phyloP scores from a whole-genome alignment of 1,284 basidiomycete species.

The Heterobasidion occidentale region DNA sequence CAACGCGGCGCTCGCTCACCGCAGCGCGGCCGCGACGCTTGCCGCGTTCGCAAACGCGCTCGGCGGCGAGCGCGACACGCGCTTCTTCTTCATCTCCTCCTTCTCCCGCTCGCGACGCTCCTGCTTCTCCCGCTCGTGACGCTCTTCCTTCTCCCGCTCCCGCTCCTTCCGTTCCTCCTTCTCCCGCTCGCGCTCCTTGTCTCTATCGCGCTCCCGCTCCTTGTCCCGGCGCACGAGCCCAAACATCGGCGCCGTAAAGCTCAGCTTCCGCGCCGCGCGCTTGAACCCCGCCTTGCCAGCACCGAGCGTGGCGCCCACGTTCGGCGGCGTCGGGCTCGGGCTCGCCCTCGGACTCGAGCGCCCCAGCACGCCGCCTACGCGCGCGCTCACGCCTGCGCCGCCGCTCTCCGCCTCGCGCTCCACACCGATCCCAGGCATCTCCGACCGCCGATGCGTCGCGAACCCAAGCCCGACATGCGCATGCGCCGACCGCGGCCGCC shows the following conservation, averaged over 20 bases:
- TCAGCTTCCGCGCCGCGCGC: slow-evolving; percentile 57
- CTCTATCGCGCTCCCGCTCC: slow-evolving; percentile 6
- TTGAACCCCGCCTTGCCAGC: slow-evolving; percentile 18
- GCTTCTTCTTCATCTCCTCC: too few relatives aligned
- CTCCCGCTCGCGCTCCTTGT: slow-evolving; percentile 10
- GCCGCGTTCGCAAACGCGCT: neutral
- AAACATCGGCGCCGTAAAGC: slow-evolving; percentile 54
- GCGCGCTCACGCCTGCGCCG: neutral
- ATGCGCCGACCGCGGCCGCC: slow-evolving; percentile 2
- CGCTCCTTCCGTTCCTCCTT: slow-evolving; percentile 4
- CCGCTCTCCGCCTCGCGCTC: neutral
- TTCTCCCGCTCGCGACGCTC: neutral
- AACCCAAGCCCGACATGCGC: neutral
- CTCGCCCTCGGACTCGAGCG: too few relatives aligned
- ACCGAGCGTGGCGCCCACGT: neutral
- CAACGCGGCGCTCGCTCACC: too few relatives aligned
- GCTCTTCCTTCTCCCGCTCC: neutral
- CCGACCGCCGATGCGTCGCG: neutral
- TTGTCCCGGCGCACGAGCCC: slow-evolving; percentile 43
- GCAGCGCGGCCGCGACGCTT: too few relatives aligned
- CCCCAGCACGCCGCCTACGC: neutral
- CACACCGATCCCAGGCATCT: neutral
- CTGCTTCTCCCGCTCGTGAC: neutral
- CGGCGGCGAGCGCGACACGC: too few relatives aligned
- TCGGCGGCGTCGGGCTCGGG: neutral